Conservation (phyloP, 2,329 filamentous ascomycete genomes). For the Fusarium citri region DNA sequence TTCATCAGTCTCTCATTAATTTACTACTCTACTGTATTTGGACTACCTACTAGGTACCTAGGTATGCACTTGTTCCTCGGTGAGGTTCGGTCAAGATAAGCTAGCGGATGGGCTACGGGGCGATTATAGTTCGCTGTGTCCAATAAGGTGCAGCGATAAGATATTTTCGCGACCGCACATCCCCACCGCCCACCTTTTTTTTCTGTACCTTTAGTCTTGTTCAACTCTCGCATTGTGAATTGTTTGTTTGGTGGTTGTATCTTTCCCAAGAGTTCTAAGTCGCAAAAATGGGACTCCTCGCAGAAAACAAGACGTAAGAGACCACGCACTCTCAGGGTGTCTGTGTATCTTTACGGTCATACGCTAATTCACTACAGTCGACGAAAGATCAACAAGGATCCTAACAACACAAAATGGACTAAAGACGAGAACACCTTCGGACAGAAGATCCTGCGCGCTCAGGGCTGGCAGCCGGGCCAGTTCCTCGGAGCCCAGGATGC, state of each 20-base stretch:
- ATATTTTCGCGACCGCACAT: slow-evolving; percentile 34
- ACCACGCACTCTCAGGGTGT: neutral
- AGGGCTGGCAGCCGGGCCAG: slow-evolving; percentile 91
- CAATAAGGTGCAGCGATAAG: slow-evolving; percentile 49
- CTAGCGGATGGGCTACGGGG: slow-evolving; percentile 2
- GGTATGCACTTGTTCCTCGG: neutral
- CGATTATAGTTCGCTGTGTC: neutral
- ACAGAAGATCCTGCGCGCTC: slow-evolving; percentile 86
- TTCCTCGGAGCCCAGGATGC: slow-evolving; percentile 83
- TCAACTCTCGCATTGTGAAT: slow-evolving; percentile 26
- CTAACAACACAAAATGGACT: slow-evolving; percentile 95
- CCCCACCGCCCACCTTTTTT: slow-evolving; percentile 51
- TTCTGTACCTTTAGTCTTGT: slow-evolving; percentile 20
- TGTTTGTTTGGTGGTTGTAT: slow-evolving; percentile 8
- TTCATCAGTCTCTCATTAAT: too few species aligned
- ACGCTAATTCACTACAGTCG: slow-evolving; percentile 46
- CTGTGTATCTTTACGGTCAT: neutral
- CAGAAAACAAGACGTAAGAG: slow-evolving; percentile 51
- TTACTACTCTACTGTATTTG: too few species aligned
- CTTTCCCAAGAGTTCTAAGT: slow-evolving; percentile 18
- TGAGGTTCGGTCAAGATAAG: slow-evolving; percentile 33
- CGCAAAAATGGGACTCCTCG: slow-evolving; percentile 52
- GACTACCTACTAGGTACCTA: too few species aligned
- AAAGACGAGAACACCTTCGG: slow-evolving; percentile 85
- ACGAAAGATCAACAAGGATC: slow-evolving; percentile 85